phyloP scores from a whole-genome alignment of 768 basidiomycete genomes.

The Pholiota microspora region DNA sequence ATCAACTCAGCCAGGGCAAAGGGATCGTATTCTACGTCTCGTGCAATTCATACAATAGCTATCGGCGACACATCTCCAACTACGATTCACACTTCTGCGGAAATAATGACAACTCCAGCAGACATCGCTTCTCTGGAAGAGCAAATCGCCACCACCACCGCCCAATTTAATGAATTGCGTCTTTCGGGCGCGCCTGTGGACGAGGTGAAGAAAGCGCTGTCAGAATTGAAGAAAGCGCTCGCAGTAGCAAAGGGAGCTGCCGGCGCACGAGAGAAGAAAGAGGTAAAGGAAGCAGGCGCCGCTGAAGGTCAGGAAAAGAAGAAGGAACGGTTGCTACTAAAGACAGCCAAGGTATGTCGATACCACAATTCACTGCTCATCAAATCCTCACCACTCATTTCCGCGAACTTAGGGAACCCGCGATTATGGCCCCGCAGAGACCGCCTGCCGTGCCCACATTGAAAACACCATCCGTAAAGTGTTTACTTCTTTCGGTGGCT shows the following conservation, averaged over 20 bases:
- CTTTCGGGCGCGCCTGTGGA: conserved; percentile 55
- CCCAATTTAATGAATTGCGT: conserved; percentile 61
- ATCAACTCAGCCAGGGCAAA: too few species aligned
- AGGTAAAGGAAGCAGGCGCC: conserved; percentile 8
- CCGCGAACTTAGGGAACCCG: conserved; percentile 77
- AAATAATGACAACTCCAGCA: conserved; percentile 1
- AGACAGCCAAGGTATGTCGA: conserved; percentile 84
- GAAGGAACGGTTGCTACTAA: conserved; percentile 72
- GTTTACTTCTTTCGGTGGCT: conserved; percentile 87
- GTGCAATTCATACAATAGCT: not conserved
- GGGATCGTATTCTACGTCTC: not conserved
- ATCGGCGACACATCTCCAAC: not conserved
- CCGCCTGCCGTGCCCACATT: conserved; percentile 88
- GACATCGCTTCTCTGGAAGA: conserved; percentile 35
- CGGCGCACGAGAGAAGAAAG: conserved; percentile 44
- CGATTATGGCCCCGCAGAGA: conserved; percentile 91
- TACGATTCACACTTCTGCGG: not conserved
- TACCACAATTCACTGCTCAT: too few species aligned
- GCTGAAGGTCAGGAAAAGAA: conserved; percentile 39
- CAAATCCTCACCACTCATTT: too few species aligned
- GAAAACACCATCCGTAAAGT: conserved; percentile 84
- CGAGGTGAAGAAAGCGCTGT: conserved; percentile 65
- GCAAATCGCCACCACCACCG: conserved; percentile 55
- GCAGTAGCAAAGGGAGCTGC: conserved; percentile 38
- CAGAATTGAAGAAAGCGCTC: conserved; percentile 62